Evolutionary conservation across 352 stramenopile genomes (phyloP).

Genomic region (Phytophthora capsici): DNA sequence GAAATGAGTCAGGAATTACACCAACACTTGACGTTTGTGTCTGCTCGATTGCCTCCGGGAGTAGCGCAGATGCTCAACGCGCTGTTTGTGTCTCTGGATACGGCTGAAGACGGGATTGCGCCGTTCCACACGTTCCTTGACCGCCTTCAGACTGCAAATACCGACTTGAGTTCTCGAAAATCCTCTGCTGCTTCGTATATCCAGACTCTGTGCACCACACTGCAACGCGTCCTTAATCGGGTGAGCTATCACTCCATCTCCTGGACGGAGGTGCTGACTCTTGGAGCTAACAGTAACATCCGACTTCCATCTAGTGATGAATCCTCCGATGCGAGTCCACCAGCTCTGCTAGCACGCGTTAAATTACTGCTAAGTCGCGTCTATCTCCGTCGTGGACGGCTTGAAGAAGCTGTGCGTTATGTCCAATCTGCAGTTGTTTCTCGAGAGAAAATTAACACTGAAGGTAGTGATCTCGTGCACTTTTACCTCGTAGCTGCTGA

Average conservation of each 20-base stretch:
- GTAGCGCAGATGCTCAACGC: conserved; percentile 28
- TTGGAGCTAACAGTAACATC: conserved; percentile 14
- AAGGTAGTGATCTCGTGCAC: conserved; percentile 41
- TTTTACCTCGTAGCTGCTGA: conserved; percentile 69
- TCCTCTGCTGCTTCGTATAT: conserved; percentile 32
- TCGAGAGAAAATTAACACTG: conserved; percentile 46
- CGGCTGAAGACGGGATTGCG: conserved; percentile 49
- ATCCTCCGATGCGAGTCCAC: conserved; percentile 19
- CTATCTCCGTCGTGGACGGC: conserved; percentile 55
- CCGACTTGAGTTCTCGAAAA: conserved; percentile 28
- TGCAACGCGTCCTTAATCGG: conserved; percentile 37
- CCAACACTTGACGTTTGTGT: conserved; percentile 40
- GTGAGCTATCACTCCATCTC: conserved; percentile 36
- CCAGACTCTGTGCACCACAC: conserved; percentile 31
- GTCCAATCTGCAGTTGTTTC: conserved; percentile 52
- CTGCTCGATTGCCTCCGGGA: conserved; percentile 31
- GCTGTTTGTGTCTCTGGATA: conserved; percentile 51
- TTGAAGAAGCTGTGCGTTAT: conserved; percentile 62
- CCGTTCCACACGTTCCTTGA: conserved; percentile 48
- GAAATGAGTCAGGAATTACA: conserved; percentile 39
- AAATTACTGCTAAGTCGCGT: conserved; percentile 64
- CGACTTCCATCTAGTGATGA: conserved; percentile 26
- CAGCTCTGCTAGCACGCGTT: conserved; percentile 43
- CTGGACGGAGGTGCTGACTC: conserved; percentile 31
- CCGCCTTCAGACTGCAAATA: conserved; percentile 29